phyloP scores from a whole-genome alignment of 2,329 filamentous ascomycete genomes.

The Cordyceps tenuipes region DNA sequence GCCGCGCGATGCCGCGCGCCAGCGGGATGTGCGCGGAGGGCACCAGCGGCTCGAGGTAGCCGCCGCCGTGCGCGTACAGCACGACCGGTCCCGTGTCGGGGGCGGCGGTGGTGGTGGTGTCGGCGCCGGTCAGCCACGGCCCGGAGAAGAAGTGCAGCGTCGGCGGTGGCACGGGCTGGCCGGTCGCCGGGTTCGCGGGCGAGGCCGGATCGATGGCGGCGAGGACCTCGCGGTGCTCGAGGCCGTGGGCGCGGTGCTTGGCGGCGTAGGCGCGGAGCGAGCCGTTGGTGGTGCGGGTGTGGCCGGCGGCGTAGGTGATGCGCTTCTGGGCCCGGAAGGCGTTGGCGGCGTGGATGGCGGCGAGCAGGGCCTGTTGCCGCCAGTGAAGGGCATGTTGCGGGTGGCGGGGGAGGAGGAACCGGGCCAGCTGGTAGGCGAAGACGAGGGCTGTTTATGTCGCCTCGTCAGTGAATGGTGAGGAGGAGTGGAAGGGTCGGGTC shows the following conservation, averaged over 20 bases:
- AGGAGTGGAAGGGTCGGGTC: background rate
- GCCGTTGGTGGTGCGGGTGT: background rate
- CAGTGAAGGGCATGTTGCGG: slow-evolving; percentile 4
- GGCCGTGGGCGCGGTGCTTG: background rate
- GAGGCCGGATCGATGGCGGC: background rate
- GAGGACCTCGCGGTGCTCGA: slow-evolving; percentile 4
- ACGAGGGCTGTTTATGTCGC: background rate
- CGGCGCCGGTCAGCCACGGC: background rate
- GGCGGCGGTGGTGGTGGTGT: too few species aligned
- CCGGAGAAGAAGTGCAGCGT: slow-evolving; percentile 16
- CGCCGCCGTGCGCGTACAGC: slow-evolving; percentile 19
- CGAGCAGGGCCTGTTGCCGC: slow-evolving; percentile 9
- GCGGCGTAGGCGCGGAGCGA: background rate
- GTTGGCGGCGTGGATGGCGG: background rate
- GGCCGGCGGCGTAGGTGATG: background rate
- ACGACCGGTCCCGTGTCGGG: slow-evolving; percentile 8
- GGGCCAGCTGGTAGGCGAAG: background rate
- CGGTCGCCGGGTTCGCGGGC: background rate
- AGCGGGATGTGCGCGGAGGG: slow-evolving; percentile 15
- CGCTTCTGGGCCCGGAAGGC: background rate
- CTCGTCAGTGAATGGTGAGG: background rate
- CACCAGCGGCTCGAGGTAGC: slow-evolving; percentile 17
- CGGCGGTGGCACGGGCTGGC: background rate
- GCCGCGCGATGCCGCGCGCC: slow-evolving; percentile 12
- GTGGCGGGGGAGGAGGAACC: background rate